Base-by-base conservation (phyloP, 2,329 filamentous ascomycete genomes). In the Alternaria alternata region DNA sequence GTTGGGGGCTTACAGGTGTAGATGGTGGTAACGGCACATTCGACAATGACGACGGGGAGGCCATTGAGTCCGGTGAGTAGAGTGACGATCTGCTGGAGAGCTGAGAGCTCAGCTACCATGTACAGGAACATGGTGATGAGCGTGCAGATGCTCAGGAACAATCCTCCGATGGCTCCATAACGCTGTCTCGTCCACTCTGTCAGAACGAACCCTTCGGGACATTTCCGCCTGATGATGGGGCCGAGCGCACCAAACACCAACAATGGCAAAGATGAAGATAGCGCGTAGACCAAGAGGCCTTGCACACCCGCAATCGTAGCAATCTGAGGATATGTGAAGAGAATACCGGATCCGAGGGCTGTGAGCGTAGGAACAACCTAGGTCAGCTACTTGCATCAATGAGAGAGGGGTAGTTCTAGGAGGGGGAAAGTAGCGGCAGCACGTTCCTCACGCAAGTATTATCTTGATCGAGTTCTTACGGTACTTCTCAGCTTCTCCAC, bases 391-490 rank as follows among this genome's bases (percentile, higher is more conserved):
- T 54, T 66, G 52, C 42, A 47, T n/a, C 51, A 56, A 57, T 58
- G 66, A 63, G 62, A 55, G 70, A 62, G 71, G 61, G 51, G 70
- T 62, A 71, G 72, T 22, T 75, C 81, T 80, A 82, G 73, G 75
- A 66, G 28, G 73, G 59, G 46, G 46, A 49, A 38, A 78, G 78
- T 88, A 92, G 91, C 91, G 91, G 91, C 91, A 94, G 91, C 91
- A 94, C 92, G 86, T 94, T 94, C 91, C 92, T 89, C 92, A 94
- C 92, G 92, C 92, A 95, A 95, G 92, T 90, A 93, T 94, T 95
- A 94, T 92, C 92, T 95, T 95, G 92, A 92, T 95, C 92, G 91
- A 94, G 91, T 94, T 89, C 82, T 91, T 84, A 94, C 92, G 91
- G 92, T 95, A 88, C 90, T 90, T 94, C 92, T 95, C 92, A 94